These are phyloP conservation scores for Erysiphe neolycopersici DNA, from an alignment of 2,329 filamentous ascomycete species.

Conservation along the genomic window DNA sequence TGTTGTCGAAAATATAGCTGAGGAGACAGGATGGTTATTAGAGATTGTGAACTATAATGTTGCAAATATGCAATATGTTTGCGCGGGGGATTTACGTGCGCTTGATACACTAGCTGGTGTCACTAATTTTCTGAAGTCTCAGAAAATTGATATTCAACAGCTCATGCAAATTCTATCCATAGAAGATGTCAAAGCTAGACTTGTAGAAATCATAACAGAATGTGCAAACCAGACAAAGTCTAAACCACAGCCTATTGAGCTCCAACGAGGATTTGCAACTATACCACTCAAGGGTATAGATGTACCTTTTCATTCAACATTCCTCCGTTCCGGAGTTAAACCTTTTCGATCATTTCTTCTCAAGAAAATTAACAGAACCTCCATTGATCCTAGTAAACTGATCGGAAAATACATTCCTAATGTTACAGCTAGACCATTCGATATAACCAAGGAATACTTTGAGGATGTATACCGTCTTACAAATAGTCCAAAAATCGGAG, in stretches of 20 bases:
- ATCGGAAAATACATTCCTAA: constrained; percentile 98
- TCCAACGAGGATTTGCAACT: constrained; percentile 87
- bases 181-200: constrained; percentile 72
- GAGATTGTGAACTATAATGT: constrained; percentile 94
- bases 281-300: constrained; percentile 95
- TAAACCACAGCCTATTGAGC: constrained; percentile 68
- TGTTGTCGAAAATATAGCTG: constrained; percentile 82
- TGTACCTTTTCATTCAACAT: constrained; percentile 97
- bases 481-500: constrained; percentile 23
- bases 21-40: constrained; percentile 81
- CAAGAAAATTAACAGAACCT: constrained; percentile 99
- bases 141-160: constrained; percentile 91
- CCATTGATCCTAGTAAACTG: constrained; percentile 87
- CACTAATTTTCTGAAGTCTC: constrained; percentile 86
- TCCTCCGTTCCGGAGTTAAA: constrained; percentile 93
- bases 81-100: constrained; percentile 41
- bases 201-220: constrained; percentile 73
- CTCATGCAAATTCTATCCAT: constrained; percentile 66
- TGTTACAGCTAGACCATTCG: constrained; percentile 87
- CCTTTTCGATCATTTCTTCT: constrained; percentile 94
- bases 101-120: constrained; percentile 39
- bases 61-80: constrained; percentile 50
- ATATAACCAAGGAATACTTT: constrained; percentile 94
- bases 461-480: constrained; percentile 94
- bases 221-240: constrained; percentile 66